Conservation (phyloP, 1,284 basidiomycete genomes). For the Taiwanofungus camphoratus region DNA sequence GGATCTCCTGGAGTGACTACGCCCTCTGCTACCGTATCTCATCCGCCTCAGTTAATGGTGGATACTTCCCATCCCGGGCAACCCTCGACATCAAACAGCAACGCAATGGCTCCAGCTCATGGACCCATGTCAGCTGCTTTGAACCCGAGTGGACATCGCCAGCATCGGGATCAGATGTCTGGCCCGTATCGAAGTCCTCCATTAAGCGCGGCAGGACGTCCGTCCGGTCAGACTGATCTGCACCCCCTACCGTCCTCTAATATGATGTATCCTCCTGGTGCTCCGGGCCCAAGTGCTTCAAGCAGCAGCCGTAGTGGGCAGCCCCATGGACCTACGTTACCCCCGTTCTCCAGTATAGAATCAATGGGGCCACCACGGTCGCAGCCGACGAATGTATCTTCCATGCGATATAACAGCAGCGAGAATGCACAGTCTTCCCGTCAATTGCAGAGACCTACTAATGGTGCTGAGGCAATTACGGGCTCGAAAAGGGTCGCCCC, state of each 20-base stretch:
- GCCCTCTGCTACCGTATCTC: conserved; percentile 38
- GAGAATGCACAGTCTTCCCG: conserved; percentile 37
- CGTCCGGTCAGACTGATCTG: conserved; percentile 20
- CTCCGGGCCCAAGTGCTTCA: conserved; percentile 6
- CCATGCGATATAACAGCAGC: conserved; percentile 48
- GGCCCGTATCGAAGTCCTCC: conserved; percentile 22
- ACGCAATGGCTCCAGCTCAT: conserved; percentile 21
- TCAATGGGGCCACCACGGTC: conserved; percentile 46
- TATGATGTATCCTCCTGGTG: conserved; percentile 22
- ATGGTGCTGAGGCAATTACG: conserved; percentile 27
- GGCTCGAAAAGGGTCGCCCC: conserved; percentile 56
- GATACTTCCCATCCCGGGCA: conserved; percentile 27
- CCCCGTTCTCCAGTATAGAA: conserved; percentile 67
- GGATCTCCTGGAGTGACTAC: conserved; percentile 59
- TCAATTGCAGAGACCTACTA: conserved; percentile 31
- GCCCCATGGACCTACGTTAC: conserved; percentile 45
- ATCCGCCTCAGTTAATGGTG: conserved; percentile 32
- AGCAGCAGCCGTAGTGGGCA: conserved; percentile 20
- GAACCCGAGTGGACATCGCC: conserved; percentile 15
- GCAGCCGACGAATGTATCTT: conserved; percentile 47
- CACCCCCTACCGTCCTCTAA: conserved; percentile 18
- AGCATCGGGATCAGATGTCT: conserved; percentile 19
- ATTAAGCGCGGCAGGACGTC: conserved; percentile 20
- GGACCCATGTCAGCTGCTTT: conserved; percentile 13
- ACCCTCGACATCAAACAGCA: conserved; percentile 19